Conservation (phyloP, 2,329 filamentous ascomycete genomes). For the Botrytis fabae region DNA sequence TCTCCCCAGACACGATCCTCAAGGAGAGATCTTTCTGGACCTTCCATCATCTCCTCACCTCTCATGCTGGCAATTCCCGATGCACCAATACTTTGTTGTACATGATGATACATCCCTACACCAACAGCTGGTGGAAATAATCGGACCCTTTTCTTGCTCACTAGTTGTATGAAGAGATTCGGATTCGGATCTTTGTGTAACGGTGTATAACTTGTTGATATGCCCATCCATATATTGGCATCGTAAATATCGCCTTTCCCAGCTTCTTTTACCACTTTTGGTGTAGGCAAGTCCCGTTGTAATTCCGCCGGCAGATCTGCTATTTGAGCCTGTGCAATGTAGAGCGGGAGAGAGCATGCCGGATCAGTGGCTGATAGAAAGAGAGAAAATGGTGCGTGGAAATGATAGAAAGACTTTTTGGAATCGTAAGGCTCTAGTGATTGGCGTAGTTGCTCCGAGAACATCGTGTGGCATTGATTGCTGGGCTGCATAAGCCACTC, state of each 20-base stretch:
- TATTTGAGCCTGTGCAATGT: conserved; percentile 82
- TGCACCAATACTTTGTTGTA: conserved; percentile 44
- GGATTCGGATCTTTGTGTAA: conserved; percentile 92
- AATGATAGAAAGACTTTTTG: conserved; percentile 46
- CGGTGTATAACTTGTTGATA: conserved; percentile 84
- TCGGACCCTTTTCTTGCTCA: conserved; percentile 70
- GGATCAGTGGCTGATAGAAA: conserved; percentile 31
- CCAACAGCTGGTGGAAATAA: conserved; percentile 67
- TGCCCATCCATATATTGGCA: conserved; percentile 84
- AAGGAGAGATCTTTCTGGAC: conserved; percentile 65
- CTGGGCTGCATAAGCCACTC: neutral
- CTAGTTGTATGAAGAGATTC: conserved; percentile 85
- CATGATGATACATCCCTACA: conserved; percentile 58
- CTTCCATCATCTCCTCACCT: conserved; percentile 89
- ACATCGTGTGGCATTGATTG: neutral
- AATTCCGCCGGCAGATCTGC: conserved; percentile 64
- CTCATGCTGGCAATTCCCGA: conserved; percentile 53
- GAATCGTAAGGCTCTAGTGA: conserved; percentile 2
- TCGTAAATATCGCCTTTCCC: conserved; percentile 84
- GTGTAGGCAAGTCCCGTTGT: conserved; percentile 66
- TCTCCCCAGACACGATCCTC: conserved; percentile 69
- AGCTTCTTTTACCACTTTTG: conserved; percentile 59
- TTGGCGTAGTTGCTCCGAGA: neutral
- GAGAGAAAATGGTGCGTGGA: conserved; percentile 45
- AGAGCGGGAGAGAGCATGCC: conserved; percentile 49